Evolutionary conservation across 305 asterid species (phyloP), one percentile per base, ranked within the genome.

Genomic region (Solanum chacoense): DNA sequence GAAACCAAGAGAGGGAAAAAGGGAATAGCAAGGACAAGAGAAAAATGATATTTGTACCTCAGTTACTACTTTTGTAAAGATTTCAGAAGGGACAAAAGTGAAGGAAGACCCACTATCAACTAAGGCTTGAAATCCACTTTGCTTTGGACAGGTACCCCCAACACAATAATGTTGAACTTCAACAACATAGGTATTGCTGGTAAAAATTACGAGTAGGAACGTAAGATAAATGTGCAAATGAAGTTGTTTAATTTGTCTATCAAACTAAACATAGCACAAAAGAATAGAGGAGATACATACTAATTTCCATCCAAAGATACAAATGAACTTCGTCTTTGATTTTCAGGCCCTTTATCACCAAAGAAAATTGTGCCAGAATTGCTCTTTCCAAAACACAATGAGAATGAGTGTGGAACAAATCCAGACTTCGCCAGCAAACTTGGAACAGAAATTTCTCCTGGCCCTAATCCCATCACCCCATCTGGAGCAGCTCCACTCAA

Each of bases 401-500:
- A 95, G 92, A 95, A 95, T 6, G 99, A 95, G 88, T 87, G 97
- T 69, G 94, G 94, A 85, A 93, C 78, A 73, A 96, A 89, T 87
- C 98, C 98, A 32, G 97, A 94, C 89, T 95, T 94, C 22, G 98
- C 94, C 88, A 96, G 98, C 91, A 93, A 89, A 91, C 98, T 94
- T 83, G 96, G 95, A 67, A 96, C 92, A 26, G 99, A 95, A 89
- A 94, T 90, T 42, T 91, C 92, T 34, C 99, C 98, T 0, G 97
- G 98, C 67, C 99, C 99, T 88, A 96, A 91, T 84, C 98, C 99
- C 94, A 96, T 86, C 87, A 96, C 90, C 86, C 99, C 99, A 86
- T 95, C 98, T 34, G 99, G 99, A 77, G 98, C 98, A 90, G 93
- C 88, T 91, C 98, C 99, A 16, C 90, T 88, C 91, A 96, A 91